phyloP scores from a whole-genome alignment of 345 rosid genomes.

The Passiflora organensis region DNA sequence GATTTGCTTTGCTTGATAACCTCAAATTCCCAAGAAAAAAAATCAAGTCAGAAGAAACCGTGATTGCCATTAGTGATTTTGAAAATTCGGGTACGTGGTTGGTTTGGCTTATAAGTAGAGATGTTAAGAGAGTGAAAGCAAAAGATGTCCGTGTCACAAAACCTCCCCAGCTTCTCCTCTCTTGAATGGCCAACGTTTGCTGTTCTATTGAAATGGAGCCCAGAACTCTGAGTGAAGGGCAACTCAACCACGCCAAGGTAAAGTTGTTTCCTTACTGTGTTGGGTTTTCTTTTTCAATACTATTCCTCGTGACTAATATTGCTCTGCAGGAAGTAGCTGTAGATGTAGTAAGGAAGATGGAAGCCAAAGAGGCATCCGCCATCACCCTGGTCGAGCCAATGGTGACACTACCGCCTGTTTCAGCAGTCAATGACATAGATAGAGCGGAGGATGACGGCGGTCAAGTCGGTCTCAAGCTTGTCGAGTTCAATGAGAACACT shows the following conservation, averaged over 20 bases:
- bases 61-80: not conserved
- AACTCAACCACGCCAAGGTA: constrained; percentile 38
- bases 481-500: not conserved
- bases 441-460: not conserved
- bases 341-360: constrained; percentile 31
- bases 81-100: not conserved
- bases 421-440: not conserved
- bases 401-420: not conserved
- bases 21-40: not conserved
- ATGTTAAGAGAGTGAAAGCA: no score
- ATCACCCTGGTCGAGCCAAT: no score
- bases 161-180: no score
- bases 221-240: constrained; percentile 34
- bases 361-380: constrained; percentile 25
- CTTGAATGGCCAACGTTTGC: constrained; percentile 29
- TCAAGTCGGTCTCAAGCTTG: not conserved
- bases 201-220: constrained; percentile 52
- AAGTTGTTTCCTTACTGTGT: not conserved
- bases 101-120: no score
- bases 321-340: constrained; percentile 38
- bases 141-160: no score
- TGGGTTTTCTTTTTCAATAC: no score
- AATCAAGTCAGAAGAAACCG: not conserved
- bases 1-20: not conserved
- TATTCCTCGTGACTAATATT: no score